Evolutionary conservation across 192 early-diverging fungal species (phyloP).

Genomic region (Radiomyces spectabilis): DNA sequence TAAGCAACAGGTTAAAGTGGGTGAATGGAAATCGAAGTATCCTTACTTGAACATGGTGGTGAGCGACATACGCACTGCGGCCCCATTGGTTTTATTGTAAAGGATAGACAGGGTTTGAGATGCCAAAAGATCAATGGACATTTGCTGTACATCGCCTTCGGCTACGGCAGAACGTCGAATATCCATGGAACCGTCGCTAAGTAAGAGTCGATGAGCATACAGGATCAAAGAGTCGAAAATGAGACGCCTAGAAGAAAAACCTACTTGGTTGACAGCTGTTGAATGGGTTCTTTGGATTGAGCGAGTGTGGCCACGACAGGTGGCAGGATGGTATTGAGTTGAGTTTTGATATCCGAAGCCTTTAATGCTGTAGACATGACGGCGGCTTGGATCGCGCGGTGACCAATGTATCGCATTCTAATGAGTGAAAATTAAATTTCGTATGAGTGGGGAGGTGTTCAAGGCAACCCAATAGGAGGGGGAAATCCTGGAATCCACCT

Average conservation of each 20-base stretch:
- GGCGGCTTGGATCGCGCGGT: constrained; percentile 53
- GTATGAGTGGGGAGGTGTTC: not conserved
- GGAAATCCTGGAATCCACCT: too few species aligned
- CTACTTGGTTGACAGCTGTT: constrained; percentile 6
- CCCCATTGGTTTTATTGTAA: not conserved
- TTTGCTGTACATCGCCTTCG: not conserved
- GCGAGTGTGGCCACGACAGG: constrained; percentile 28
- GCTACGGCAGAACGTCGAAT: not conserved
- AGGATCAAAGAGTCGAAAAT: not conserved
- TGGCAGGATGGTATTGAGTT: constrained; percentile 52
- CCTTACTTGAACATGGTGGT: not conserved
- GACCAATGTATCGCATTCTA: constrained; percentile 41
- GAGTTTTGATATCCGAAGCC: constrained; percentile 45
- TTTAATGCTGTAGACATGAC: constrained; percentile 55
- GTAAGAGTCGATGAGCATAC: too few species aligned
- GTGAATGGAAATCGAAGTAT: not conserved
- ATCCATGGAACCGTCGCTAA: not conserved
- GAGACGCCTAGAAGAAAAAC: not conserved
- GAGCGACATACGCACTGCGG: not conserved
- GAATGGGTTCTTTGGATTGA: not conserved
- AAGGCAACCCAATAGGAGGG: not conserved
- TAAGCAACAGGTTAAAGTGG: not conserved
- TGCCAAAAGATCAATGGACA: not conserved
- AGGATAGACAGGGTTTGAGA: not conserved
- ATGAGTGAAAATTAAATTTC: not conserved